Conservation (phyloP, 495 filamentous ascomycete species). For the Arthonia radiata region DNA sequence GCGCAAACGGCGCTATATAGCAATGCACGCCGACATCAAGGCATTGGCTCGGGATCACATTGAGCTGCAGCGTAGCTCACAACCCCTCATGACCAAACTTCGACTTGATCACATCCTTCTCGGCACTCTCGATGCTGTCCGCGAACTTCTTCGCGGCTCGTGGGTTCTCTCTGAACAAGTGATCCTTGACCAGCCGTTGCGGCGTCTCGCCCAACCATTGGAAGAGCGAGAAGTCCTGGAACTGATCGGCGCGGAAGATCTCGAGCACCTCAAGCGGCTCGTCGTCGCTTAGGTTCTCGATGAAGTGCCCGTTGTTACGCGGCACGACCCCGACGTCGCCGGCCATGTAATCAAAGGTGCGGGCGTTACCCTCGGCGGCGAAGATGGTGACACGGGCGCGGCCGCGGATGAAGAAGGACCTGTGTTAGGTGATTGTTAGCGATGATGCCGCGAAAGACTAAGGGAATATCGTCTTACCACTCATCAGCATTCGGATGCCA, state of each 20-base stretch:
- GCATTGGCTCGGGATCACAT: too few relatives aligned
- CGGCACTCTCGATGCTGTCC: slow-evolving; percentile 25
- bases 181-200: slow-evolving; percentile 31
- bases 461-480: too few relatives aligned
- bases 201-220: slow-evolving; percentile 49
- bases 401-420: slow-evolving; percentile 25
- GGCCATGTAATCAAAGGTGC: slow-evolving; percentile 18
- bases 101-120: slow-evolving; percentile 14
- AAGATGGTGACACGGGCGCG: slow-evolving; percentile 28
- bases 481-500: slow-evolving; percentile 34
- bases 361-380: slow-evolving; percentile 17
- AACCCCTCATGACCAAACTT: too few relatives aligned
- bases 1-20: too few relatives aligned
- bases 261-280: slow-evolving; percentile 32
- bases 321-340: slow-evolving; percentile 39
- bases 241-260: slow-evolving; percentile 30
- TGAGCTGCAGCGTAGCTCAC: too few relatives aligned
- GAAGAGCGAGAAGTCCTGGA: slow-evolving; percentile 37
- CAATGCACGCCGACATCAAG: too few relatives aligned
- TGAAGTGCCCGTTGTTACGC: slow-evolving; percentile 33
- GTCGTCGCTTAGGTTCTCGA: slow-evolving; percentile 36
- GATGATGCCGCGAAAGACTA: too few relatives aligned
- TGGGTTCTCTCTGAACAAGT: slow-evolving; percentile 29
- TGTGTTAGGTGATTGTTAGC: too few relatives aligned
- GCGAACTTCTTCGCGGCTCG: slow-evolving; percentile 29